These are phyloP conservation scores for Sporothrix luriei DNA, from an alignment of 2,329 filamentous ascomycete species.

Conservation along the genomic window DNA sequence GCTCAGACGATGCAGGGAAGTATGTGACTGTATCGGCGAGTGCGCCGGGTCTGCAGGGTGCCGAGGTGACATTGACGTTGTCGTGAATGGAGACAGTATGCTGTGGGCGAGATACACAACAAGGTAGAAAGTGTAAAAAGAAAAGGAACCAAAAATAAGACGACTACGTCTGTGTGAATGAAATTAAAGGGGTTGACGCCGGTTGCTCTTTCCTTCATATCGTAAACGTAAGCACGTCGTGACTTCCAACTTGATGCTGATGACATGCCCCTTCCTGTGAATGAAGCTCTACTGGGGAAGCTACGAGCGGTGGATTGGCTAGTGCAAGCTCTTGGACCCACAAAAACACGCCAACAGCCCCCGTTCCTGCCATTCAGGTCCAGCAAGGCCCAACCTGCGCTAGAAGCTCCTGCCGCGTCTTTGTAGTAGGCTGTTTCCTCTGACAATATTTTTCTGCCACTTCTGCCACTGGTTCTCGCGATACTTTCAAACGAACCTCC, in stretches of 20 bases:
- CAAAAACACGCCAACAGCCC: conserved; percentile 26
- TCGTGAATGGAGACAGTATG: background rate
- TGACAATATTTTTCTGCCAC: conserved; percentile 31
- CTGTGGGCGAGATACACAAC: background rate
- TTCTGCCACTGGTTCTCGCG: conserved; percentile 29
- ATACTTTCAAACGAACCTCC: conserved; percentile 23
- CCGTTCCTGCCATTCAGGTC: conserved; percentile 13
- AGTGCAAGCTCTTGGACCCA: conserved; percentile 22
- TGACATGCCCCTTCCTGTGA: conserved; percentile 3
- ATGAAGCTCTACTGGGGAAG: background rate
- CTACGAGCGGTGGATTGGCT: conserved; percentile 24
- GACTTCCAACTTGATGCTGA: background rate
- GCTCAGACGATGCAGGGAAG: conserved; percentile 33
- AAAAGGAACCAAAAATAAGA: background rate
- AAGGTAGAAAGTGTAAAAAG: background rate
- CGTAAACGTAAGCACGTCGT: background rate
- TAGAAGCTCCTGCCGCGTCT: conserved; percentile 36
- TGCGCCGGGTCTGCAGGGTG: conserved; percentile 33
- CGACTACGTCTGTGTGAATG: no score
- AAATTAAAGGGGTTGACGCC: background rate
- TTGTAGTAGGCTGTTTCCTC: conserved; percentile 27
- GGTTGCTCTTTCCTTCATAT: background rate
- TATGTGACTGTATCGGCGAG: conserved; percentile 32
- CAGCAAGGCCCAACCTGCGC: background rate
- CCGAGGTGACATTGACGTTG: conserved; percentile 30